Percentiles rank a stretch among this genome's conserved stretches.
Conservation (phyloP, 2,329 filamentous ascomycete species). For the Aspergillus tamarii region DNA sequence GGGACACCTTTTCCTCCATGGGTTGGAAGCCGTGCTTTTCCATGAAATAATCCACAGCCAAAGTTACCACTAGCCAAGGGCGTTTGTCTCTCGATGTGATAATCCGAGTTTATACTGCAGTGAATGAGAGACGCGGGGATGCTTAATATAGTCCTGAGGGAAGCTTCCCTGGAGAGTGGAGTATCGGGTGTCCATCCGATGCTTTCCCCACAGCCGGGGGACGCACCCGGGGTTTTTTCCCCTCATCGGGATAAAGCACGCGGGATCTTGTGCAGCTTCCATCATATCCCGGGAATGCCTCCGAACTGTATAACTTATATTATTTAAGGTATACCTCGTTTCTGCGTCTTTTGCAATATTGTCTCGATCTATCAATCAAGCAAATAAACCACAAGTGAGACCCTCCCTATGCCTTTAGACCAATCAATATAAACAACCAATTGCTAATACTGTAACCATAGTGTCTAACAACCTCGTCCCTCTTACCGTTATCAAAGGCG, state of each 20-base stretch:
- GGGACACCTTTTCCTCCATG: neutral
- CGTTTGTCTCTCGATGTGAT: too few relatives aligned
- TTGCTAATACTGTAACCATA: neutral
- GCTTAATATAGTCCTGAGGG: neutral
- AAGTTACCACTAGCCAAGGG: too few relatives aligned
- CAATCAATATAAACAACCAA: neutral
- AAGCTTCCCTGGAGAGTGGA: neutral
- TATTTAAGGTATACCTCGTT: neutral
- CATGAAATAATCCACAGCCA: too few relatives aligned
- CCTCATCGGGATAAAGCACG: neutral
- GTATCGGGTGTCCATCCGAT: neutral
- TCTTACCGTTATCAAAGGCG: conserved; percentile 29
- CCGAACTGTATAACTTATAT: neutral
- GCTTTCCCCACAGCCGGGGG: neutral
- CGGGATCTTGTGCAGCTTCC: neutral
- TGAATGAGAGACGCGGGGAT: neutral
- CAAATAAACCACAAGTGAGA: neutral
- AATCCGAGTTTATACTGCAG: too few relatives aligned
- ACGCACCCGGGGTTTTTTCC: neutral
- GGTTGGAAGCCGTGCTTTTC: too few relatives aligned
- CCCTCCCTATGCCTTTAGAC: neutral
- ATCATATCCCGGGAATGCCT: neutral
- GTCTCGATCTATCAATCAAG: neutral
- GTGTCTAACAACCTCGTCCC: conserved; percentile 27
- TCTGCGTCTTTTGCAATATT: neutral